Conservation (phyloP, 2,329 filamentous ascomycete genomes). For the Diaporthe caulivora region DNA sequence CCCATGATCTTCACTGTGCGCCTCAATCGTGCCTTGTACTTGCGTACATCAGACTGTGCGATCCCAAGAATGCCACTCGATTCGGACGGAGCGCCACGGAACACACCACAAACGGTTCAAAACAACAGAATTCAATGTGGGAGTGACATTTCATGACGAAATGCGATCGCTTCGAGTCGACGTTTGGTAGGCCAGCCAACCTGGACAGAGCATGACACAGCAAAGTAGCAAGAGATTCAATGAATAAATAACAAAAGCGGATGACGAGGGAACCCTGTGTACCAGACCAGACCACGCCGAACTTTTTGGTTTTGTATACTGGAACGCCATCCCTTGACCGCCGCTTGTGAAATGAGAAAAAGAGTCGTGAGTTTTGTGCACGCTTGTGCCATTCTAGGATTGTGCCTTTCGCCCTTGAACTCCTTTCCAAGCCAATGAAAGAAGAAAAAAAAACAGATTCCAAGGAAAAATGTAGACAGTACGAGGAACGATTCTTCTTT, state of each 20-base stretch:
- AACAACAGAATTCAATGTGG: too few species aligned
- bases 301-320: conserved; percentile 28
- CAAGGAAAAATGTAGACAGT: neutral
- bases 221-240: neutral
- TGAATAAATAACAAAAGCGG: neutral
- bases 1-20: conserved; percentile 5
- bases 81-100: neutral
- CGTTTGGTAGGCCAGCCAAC: conserved; percentile 2
- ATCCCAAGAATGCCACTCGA: neutral
- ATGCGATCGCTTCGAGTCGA: neutral
- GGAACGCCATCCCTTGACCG: conserved; percentile 24
- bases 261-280: conserved; percentile 17
- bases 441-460: neutral
- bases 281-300: neutral
- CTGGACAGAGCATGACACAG: neutral
- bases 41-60: neutral
- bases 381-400: conserved; percentile 5
- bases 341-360: conserved; percentile 4
- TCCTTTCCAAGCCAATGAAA: neutral
- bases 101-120: neutral
- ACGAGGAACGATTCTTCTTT: neutral
- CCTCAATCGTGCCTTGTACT: conserved; percentile 1
- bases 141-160: neutral
- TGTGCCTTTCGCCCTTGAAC: conserved; percentile 8
- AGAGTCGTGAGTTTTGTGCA: neutral